Base-by-base conservation (phyloP, 2,329 filamentous ascomycete species). In the Ophiocordyceps camponoti-floridani region DNA sequence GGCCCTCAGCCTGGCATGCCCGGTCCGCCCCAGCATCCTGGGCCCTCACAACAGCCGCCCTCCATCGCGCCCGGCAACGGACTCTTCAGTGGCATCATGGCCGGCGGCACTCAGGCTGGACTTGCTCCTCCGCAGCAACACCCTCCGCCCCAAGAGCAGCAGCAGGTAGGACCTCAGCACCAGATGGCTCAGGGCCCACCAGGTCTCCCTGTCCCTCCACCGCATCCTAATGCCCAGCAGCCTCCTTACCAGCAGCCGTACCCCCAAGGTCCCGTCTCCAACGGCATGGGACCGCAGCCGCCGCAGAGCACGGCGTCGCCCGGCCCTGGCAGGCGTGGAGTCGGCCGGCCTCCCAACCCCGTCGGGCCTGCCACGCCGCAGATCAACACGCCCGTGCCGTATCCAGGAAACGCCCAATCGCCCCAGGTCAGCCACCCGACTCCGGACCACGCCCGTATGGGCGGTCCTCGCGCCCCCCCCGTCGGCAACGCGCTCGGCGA, bases 51-150 rank as follows among this genome's bases (percentile, higher is more conserved):
- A 63, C 83, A 86, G 49, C 83, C 84, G 48, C 89, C 91, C 33
- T 88, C 85, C 43, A 84, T 96, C 53, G 85, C 87, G 27, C 84
- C 93, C 57, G 88, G 89, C 26, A 89, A 83, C 60, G 91, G 93
- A 57, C 73, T 96, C 38, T 96, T 98, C 58, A 87, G 86, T 53
- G 87, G 86, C 46, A 94, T 96, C 58, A 96, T 98, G 85, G 79
- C 88, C 46, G 89, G 89, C 51, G 78, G 75, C 49, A 84, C 81
- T 55, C 86, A 89, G 66, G 83, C 81, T 54, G 86, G 84, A 48
- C 83, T 86, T 50, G 85, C 84, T 48, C 79, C 94, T 53, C 87
- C 87, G 51, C 74, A 76, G 54, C 78, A 78, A 38, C 79, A 63
- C 47, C 57, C 94, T 54, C 87, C 86, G 53, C 73, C 73, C 49